Conservation (phyloP, 257 asterid species). For the Lycium barbarum region DNA sequence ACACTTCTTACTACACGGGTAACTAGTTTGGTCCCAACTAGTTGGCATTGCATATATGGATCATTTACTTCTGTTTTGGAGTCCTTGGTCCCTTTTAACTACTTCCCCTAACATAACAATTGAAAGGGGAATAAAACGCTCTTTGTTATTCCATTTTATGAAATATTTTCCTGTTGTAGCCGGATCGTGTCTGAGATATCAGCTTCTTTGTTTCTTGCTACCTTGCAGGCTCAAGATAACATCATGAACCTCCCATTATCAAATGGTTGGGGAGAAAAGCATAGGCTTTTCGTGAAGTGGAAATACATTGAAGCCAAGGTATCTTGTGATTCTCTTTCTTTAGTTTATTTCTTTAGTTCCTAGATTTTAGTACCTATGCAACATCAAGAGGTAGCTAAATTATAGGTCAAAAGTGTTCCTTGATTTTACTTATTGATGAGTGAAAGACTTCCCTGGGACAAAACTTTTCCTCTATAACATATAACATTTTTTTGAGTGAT, state of each 20-base stretch:
- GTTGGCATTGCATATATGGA: not conserved
- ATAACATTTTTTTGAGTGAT: not conserved
- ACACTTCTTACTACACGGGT: not conserved
- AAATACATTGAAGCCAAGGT: conserved; percentile 92
- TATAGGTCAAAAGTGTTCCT: not conserved
- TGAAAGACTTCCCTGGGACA: not conserved
- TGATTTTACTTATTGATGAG: not conserved
- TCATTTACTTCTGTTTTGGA: not conserved
- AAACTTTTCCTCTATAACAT: not conserved
- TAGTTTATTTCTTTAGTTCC: not conserved
- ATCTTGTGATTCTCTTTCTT: conserved; percentile 35
- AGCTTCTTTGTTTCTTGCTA: conserved; percentile 3
- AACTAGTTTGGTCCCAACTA: conserved; percentile 15
- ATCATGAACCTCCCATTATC: conserved; percentile 83
- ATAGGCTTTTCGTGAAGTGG: conserved; percentile 88
- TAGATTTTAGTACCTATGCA: not conserved
- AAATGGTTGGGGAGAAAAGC: conserved; percentile 99
- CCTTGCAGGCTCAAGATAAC: conserved; percentile 89
- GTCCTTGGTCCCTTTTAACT: not conserved
- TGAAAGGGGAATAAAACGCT: conserved; percentile 5
- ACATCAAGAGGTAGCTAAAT: not conserved
- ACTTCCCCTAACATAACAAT: not conserved
- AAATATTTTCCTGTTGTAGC: not conserved
- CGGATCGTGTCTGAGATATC: not conserved
- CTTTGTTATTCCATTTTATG: not conserved